Evolutionary conservation across 2,329 filamentous ascomycete genomes (phyloP).

Genomic region (Alternaria brassicae): DNA sequence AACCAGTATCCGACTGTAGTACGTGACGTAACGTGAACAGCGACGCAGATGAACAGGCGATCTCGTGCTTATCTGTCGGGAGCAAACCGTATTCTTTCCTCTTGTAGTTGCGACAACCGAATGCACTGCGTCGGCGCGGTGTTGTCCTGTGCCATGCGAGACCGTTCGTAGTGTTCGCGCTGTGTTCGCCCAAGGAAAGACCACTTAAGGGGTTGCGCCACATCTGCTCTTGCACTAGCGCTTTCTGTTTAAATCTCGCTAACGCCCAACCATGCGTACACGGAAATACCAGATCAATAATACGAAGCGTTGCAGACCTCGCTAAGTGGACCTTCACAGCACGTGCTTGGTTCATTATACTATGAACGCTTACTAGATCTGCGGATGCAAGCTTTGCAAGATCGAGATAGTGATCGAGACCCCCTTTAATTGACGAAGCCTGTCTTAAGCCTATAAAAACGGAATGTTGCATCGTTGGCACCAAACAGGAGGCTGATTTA

Average conservation of each 20-base stretch:
- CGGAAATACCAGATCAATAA: conserved; percentile 5
- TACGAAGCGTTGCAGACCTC: not conserved
- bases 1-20: not conserved
- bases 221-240: conserved; percentile 7
- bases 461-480: conserved; percentile 13
- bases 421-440: not conserved
- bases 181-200: conserved; percentile 19
- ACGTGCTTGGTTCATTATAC: not conserved
- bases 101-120: not conserved
- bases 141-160: not conserved
- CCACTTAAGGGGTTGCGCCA: conserved; percentile 18
- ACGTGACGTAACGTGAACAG: not conserved
- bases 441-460: not conserved
- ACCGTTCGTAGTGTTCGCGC: not conserved
- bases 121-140: not conserved
- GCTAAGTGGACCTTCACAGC: not conserved
- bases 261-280: conserved; percentile 1
- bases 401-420: not conserved
- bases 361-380: not conserved
- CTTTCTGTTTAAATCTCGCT: not conserved
- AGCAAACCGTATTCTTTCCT: too few species aligned
- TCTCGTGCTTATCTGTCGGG: not conserved
- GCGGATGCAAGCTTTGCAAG: not conserved
- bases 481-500: conserved; percentile 54
- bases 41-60: not conserved